Evolutionary conservation across 208 protist genomes (phyloP), one percentile per base, ranked within the genome.

Genomic region (Naegleria fowleri): DNA sequence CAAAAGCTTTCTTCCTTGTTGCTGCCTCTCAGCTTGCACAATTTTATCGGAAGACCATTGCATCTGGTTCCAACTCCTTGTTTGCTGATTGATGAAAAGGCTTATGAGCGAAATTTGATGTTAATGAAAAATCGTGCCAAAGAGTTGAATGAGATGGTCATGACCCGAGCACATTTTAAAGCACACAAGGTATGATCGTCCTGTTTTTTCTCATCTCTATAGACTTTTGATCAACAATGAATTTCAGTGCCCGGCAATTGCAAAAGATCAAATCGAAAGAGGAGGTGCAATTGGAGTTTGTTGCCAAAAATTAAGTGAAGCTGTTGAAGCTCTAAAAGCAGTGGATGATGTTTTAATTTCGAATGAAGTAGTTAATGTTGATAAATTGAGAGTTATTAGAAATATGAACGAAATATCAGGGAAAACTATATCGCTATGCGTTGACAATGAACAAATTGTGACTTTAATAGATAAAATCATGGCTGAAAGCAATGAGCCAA

Each of bases 251-350:
- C 55, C 85, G 0, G 16, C 6, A 67, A 88, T 88, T 39, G 85
- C 85, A 39, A 39, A 25, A 25, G 55, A 75, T 67, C 85, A 88
- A 36, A 39, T 88, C 9, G 13, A 39, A 88, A 58, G 7, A 36
- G 59, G 75, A 25, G 43, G 43, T 5, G 36, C 15, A 0, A 29
- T 51, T 84, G 88, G 88, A 29, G 52, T 90, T 48, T 90, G 88
- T 38, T 90, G 88, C 38, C 88, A 90, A 38, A 90, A 90, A 76
- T 25, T 90, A 5, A 76, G 51, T 86, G 88, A 90, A 58, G 88
- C 88, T 36, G 19, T 88, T 7, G 43, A 58, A 13, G 41, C 41
- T 19, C 0, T 41, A 1, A 9, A 51, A 6, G n/a, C 39, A 5
- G 52, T 59, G 19, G 88, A 86, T 33, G 88, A 90, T 38, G 36